phyloP scores from a whole-genome alignment of 1,139 yeast genomes.

The Pichia sp. region DNA sequence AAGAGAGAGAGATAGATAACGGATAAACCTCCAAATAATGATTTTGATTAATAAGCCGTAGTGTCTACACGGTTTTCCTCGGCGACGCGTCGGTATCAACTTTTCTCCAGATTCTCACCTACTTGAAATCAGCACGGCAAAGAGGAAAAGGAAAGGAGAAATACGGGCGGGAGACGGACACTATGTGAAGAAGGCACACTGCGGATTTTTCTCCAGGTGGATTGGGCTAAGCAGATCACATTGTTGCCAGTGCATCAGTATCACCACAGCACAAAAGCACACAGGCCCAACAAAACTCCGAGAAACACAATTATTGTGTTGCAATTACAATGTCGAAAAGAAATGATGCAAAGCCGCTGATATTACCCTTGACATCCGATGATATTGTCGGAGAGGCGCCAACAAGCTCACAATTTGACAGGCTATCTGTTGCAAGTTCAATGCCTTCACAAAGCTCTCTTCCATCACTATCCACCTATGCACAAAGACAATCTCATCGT shows the following conservation, averaged over 20 bases:
- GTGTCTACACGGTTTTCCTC: neutral
- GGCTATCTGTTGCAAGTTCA: slow-evolving; percentile 25
- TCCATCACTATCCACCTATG: slow-evolving; percentile 27
- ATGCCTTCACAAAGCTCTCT: slow-evolving; percentile 28
- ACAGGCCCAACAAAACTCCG: neutral
- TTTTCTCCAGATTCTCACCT: neutral
- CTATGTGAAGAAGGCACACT: too few species aligned
- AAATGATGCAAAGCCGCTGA: slow-evolving; percentile 2
- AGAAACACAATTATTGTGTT: neutral
- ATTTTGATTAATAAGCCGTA: neutral
- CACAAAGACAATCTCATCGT: slow-evolving; percentile 27
- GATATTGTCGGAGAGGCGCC: slow-evolving; percentile 15
- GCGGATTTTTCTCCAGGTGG: too few species aligned
- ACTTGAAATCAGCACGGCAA: neutral
- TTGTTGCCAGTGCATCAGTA: too few species aligned
- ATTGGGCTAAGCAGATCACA: too few species aligned
- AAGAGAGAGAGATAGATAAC: neutral
- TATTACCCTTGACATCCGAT: slow-evolving; percentile 21
- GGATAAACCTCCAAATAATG: neutral
- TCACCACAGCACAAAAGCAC: too few species aligned
- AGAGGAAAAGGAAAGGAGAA: neutral
- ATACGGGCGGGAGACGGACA: neutral
- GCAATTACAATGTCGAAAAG: slow-evolving; percentile 9
- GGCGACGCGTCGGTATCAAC: neutral
- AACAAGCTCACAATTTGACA: slow-evolving; percentile 9